phyloP scores from a whole-genome alignment of 2,329 filamentous ascomycete genomes.

The Epichloe aotearoae region DNA sequence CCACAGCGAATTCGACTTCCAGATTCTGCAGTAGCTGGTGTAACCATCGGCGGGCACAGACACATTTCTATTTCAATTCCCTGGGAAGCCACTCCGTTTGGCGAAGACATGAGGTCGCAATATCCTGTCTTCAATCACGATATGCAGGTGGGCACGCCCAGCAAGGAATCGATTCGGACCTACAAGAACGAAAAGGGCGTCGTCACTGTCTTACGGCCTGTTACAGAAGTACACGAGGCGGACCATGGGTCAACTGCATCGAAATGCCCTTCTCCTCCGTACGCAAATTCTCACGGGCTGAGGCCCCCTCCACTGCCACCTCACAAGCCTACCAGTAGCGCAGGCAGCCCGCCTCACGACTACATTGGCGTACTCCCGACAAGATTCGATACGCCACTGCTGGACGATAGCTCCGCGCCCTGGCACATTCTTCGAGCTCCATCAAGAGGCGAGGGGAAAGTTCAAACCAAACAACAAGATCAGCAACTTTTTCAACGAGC shows the following conservation, averaged over 20 bases:
- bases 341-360: constrained; percentile 8
- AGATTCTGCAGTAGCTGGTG: constrained; percentile 41
- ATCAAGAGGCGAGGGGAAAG: constrained; percentile 1
- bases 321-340: constrained; percentile 8
- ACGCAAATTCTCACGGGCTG: constrained; percentile 2
- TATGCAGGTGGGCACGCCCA: constrained; percentile 3
- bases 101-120: constrained; percentile 18
- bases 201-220: constrained; percentile 22
- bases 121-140: constrained; percentile 18
- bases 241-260: background rate
- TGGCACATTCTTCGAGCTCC: constrained; percentile 6
- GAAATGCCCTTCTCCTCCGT: background rate
- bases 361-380: constrained; percentile 13
- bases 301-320: constrained; percentile 1
- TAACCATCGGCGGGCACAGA: constrained; percentile 37
- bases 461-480: background rate
- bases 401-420: constrained; percentile 10
- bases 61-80: constrained; percentile 51
- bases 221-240: constrained; percentile 14
- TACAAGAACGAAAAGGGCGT: constrained; percentile 22
- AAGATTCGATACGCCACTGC: constrained; percentile 10
- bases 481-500: constrained; percentile 7
- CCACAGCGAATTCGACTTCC: constrained; percentile 29
- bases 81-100: constrained; percentile 32
- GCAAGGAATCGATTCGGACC: constrained; percentile 14